These are phyloP conservation scores for Chaetomium fimeti DNA, from an alignment of 495 filamentous ascomycete species.

Conservation along the genomic window DNA sequence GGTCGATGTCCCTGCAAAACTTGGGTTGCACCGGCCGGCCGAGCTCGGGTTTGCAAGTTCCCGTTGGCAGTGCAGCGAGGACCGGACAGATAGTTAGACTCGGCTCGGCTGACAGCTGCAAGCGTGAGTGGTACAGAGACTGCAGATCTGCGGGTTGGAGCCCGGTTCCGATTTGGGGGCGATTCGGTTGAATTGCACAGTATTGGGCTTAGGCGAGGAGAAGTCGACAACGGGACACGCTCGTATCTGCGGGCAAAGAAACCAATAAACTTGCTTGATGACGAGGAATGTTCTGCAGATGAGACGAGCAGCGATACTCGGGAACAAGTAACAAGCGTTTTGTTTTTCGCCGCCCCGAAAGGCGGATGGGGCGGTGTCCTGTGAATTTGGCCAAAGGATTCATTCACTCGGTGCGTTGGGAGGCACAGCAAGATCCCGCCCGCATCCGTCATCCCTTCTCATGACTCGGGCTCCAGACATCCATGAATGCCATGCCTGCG, in stretches of 20 bases:
- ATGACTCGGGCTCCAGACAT: not conserved
- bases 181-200: not conserved
- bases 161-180: no score
- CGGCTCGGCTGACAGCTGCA: not conserved
- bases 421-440: not conserved
- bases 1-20: not conserved
- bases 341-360: no score
- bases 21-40: not conserved
- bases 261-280: not conserved
- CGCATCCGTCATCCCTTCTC: slow-evolving; percentile 7
- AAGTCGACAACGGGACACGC: not conserved
- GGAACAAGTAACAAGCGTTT: no score
- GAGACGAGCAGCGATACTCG: no score
- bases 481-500: not conserved
- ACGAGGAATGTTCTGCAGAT: no score
- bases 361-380: no score
- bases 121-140: not conserved
- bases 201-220: not conserved
- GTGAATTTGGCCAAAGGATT: no score
- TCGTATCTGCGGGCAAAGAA: not conserved
- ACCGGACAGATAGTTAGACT: not conserved
- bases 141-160: not conserved
- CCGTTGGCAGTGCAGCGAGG: not conserved
- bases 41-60: not conserved
- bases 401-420: not conserved